Percentiles rank a stretch among this genome's conserved stretches.
phyloP scores from a whole-genome alignment of 257 asterid genomes.

The Ocimum tenuiflorum region DNA sequence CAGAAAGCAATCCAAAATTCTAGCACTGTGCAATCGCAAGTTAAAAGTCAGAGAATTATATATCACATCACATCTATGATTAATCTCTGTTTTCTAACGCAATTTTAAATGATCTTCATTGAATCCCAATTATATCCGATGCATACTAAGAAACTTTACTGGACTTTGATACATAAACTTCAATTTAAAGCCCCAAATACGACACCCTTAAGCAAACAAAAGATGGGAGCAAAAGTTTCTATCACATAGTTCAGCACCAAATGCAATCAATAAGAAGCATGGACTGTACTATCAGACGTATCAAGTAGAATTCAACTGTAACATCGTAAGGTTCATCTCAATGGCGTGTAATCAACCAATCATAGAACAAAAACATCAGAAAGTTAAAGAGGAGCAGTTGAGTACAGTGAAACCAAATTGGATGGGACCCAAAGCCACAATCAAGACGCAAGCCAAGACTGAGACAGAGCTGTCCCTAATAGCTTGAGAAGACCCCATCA shows the following conservation, averaged over 20 bases:
- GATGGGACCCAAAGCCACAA: slow-evolving; percentile 85
- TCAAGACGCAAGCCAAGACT: slow-evolving; percentile 78
- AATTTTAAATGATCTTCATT: not conserved
- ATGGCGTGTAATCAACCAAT: slow-evolving; percentile 13
- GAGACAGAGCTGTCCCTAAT: slow-evolving; percentile 73
- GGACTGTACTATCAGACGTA: not conserved
- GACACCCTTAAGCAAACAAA: not conserved
- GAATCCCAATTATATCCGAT: not conserved
- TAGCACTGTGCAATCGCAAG: not conserved
- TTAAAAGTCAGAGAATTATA: too few species aligned
- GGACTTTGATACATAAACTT: not conserved
- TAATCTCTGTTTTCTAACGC: too few species aligned
- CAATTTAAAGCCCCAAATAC: not conserved
- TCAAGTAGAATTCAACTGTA: slow-evolving; percentile 1
- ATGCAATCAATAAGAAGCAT: slow-evolving; percentile 6
- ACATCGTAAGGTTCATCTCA: not conserved
- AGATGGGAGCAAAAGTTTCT: not conserved
- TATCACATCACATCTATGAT: not conserved
- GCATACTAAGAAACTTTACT: not conserved
- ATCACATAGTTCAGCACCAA: not conserved
- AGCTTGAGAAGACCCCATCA: slow-evolving; percentile 68
- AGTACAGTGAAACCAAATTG: slow-evolving; percentile 89
- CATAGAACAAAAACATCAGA: not conserved
- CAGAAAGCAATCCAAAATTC: not conserved
- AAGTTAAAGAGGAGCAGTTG: not conserved